These are phyloP conservation scores for Cutaneotrichosporon cutaneum DNA, from an alignment of 1,284 basidiomycete genomes.

Conservation along the genomic window DNA sequence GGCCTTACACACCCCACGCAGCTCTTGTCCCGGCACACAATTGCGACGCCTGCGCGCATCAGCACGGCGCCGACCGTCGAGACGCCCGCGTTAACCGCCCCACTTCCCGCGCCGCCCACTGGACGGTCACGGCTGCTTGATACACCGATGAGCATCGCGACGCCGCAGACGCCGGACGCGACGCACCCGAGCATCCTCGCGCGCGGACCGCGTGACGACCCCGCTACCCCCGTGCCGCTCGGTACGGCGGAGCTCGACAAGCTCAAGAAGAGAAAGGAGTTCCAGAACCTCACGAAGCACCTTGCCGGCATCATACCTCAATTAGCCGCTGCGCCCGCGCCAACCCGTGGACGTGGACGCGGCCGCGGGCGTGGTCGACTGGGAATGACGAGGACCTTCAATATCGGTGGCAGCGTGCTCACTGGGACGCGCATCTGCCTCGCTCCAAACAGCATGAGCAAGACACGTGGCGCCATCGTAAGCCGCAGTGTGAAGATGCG, in stretches of 20 bases:
- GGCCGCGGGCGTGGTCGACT: slow-evolving; percentile 11
- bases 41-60: neutral
- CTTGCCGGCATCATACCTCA: slow-evolving; percentile 31
- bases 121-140: neutral
- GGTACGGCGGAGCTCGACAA: slow-evolving; percentile 22
- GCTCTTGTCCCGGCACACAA: neutral
- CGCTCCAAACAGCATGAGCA: slow-evolving; percentile 34
- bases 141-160: slow-evolving; percentile 13
- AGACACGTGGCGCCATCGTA: slow-evolving; percentile 38
- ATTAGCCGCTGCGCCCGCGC: neutral
- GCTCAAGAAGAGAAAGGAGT: slow-evolving; percentile 28
- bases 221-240: slow-evolving; percentile 35
- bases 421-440: slow-evolving; percentile 22
- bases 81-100: slow-evolving; percentile 13
- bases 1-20: neutral
- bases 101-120: neutral
- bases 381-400: slow-evolving; percentile 2
- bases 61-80: slow-evolving; percentile 10
- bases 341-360: slow-evolving; percentile 5
- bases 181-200: slow-evolving; percentile 19
- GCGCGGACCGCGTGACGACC: slow-evolving; percentile 29
- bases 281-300: slow-evolving; percentile 34
- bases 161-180: slow-evolving; percentile 14
- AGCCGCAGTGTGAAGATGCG: slow-evolving; percentile 5
- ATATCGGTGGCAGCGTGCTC: neutral